Evolutionary conservation across 1,284 basidiomycete species (phyloP).

Genomic region (Phaffia rhodozyma): DNA sequence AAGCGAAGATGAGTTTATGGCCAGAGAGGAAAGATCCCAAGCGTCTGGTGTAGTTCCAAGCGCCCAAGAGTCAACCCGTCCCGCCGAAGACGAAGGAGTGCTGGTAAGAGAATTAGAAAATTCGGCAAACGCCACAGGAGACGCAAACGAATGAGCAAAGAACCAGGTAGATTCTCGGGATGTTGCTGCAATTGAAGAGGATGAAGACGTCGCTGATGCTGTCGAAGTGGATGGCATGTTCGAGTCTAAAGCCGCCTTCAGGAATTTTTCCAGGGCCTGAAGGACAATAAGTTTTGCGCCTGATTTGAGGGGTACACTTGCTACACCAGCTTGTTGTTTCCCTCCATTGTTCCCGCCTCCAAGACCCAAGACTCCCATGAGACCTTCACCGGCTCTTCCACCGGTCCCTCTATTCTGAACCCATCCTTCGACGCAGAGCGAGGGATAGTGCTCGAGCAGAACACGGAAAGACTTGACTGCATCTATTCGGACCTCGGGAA

Average conservation of each 20-base stretch:
- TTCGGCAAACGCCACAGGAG: background rate
- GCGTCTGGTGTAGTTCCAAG: no score
- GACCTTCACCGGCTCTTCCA: constrained; percentile 9
- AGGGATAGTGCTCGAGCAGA: constrained; percentile 60
- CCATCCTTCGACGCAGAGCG: constrained; percentile 58
- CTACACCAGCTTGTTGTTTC: background rate
- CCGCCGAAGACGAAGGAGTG: no score
- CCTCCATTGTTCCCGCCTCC: constrained; percentile 3
- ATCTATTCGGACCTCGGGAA: constrained; percentile 84
- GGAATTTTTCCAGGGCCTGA: constrained; percentile 49
- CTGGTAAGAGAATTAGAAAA: background rate
- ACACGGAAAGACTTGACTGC: constrained; percentile 71
- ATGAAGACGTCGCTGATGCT: background rate
- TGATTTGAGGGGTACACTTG: background rate
- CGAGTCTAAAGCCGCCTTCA: constrained; percentile 27
- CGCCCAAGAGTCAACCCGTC: no score
- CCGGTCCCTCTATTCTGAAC: constrained; percentile 30
- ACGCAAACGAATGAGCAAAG: constrained; percentile 10
- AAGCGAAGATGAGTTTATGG: constrained; percentile 5
- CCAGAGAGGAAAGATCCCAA: background rate
- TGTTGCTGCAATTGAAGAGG: background rate
- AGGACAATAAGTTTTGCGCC: constrained; percentile 48
- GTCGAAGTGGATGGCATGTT: background rate
- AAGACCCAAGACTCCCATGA: constrained; percentile 15
- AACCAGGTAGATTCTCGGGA: background rate